These are phyloP conservation scores for Neospermospora avenae DNA, from an alignment of 2,329 filamentous ascomycete genomes.

Conservation along the genomic window DNA sequence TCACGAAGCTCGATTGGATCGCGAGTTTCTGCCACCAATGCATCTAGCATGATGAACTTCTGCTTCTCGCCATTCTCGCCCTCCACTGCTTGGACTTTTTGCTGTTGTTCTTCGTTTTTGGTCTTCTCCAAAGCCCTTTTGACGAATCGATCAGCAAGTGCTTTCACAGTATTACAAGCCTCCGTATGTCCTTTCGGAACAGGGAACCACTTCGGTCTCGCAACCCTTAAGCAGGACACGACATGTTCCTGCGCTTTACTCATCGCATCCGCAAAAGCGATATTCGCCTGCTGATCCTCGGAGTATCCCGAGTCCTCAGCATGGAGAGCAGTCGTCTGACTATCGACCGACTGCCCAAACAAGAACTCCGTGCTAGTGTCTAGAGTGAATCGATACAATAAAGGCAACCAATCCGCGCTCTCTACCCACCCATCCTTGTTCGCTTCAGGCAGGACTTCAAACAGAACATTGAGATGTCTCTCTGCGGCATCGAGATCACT, in stretches of 20 bases:
- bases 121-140: constrained; percentile 19
- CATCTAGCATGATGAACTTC: constrained; percentile 43
- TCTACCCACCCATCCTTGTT: constrained; percentile 31
- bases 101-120: constrained; percentile 33
- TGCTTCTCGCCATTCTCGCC: constrained; percentile 14
- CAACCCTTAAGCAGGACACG: constrained; percentile 32
- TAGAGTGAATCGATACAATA: constrained; percentile 58
- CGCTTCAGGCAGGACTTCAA: constrained; percentile 26
- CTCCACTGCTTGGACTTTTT: not conserved
- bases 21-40: constrained; percentile 46
- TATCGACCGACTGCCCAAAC: constrained; percentile 51
- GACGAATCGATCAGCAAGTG: constrained; percentile 31
- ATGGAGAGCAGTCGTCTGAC: constrained; percentile 40
- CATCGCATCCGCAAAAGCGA: constrained; percentile 41
- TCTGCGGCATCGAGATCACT: constrained; percentile 36
- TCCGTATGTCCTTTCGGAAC: constrained; percentile 31
- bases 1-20: constrained; percentile 38
- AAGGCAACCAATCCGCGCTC: constrained; percentile 49
- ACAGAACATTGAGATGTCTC: constrained; percentile 50
- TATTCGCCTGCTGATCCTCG: constrained; percentile 15
- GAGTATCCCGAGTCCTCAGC: constrained; percentile 23
- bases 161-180: constrained; percentile 29
- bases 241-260: constrained; percentile 36
- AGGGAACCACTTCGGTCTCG: constrained; percentile 28
- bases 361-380: constrained; percentile 57